Percentiles rank a stretch among this genome's conserved stretches.
These are phyloP conservation scores for Persicaria tinctoria DNA, from an alignment of 148 eudicot species.

Conservation along the genomic window DNA sequence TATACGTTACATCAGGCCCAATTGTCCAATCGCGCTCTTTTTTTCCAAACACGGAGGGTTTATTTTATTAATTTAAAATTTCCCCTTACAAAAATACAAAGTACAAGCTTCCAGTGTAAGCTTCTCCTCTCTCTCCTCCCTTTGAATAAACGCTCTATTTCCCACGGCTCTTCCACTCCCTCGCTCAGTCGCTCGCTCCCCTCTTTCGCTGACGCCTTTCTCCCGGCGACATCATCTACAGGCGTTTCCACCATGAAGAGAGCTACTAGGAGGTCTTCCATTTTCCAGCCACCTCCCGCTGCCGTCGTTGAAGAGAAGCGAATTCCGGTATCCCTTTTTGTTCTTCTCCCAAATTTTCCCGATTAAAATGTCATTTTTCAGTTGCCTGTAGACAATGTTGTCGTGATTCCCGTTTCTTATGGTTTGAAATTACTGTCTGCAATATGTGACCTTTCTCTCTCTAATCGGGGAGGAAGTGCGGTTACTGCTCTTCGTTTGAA, in stretches of 20 bases:
- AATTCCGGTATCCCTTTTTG: background rate
- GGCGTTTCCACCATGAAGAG: background rate
- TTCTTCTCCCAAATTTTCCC: background rate
- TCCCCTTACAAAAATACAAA: too few species aligned
- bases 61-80: too few species aligned
- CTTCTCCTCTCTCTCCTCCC: too few species aligned
- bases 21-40: too few species aligned
- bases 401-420: background rate
- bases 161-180: too few species aligned
- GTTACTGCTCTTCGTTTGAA: background rate
- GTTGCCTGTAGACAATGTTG: background rate
- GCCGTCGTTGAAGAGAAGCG: background rate
- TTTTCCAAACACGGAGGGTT: too few species aligned
- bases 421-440: background rate
- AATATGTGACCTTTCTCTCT: background rate
- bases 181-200: too few species aligned
- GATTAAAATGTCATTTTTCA: background rate
- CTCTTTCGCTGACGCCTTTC: too few species aligned
- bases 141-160: too few species aligned
- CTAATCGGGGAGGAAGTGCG: background rate
- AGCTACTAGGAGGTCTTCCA: background rate
- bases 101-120: too few species aligned
- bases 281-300: background rate
- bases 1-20: too few species aligned
- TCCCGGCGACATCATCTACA: too few species aligned